Percentiles rank a stretch among this genome's conserved stretches.
Evolutionary conservation across 768 basidiomycete genomes (phyloP).

Genomic region (Tricholoma furcatifolium): DNA sequence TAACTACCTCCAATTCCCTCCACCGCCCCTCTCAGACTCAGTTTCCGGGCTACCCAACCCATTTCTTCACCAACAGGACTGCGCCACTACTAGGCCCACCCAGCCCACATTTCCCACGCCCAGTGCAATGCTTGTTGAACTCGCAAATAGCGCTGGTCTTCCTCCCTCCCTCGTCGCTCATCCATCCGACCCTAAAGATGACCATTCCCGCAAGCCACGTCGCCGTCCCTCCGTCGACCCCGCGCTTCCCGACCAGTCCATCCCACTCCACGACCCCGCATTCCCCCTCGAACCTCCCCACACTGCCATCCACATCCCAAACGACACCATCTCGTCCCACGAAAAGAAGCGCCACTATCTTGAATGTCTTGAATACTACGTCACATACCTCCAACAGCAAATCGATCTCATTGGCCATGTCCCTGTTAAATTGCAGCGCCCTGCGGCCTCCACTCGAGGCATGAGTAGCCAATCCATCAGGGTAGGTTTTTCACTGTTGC

Average conservation of each 20-base stretch:
- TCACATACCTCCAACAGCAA: slow-evolving; percentile 63
- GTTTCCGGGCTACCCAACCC: slow-evolving; percentile 9
- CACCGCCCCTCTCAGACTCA: background rate
- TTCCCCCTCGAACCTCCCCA: background rate
- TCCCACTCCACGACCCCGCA: slow-evolving; percentile 4
- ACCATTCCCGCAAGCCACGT: slow-evolving; percentile 55
- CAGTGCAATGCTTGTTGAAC: slow-evolving; percentile 55
- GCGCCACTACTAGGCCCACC: slow-evolving; percentile 9
- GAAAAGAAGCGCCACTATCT: slow-evolving; percentile 77
- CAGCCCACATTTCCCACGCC: slow-evolving; percentile 62
- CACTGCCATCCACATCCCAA: slow-evolving; percentile 25
- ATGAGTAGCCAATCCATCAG: slow-evolving; percentile 65
- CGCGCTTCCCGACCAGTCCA: slow-evolving; percentile 61
- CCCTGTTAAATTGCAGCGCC: slow-evolving; percentile 49
- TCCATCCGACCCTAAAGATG: slow-evolving; percentile 27
- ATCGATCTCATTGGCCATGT: slow-evolving; percentile 46
- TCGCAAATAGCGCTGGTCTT: slow-evolving; percentile 21
- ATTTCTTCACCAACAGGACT: slow-evolving; percentile 4
- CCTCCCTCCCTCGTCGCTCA: slow-evolving; percentile 6
- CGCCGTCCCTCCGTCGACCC: slow-evolving; percentile 60
- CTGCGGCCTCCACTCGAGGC: slow-evolving; percentile 46
- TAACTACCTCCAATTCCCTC: slow-evolving; percentile 1
- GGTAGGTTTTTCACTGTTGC: slow-evolving; percentile 29
- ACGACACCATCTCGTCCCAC: slow-evolving; percentile 75
- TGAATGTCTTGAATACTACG: slow-evolving; percentile 71